These are phyloP conservation scores for Saccharomycopsis malanga DNA, from an alignment of 805 yeast genomes.

Conservation along the genomic window DNA sequence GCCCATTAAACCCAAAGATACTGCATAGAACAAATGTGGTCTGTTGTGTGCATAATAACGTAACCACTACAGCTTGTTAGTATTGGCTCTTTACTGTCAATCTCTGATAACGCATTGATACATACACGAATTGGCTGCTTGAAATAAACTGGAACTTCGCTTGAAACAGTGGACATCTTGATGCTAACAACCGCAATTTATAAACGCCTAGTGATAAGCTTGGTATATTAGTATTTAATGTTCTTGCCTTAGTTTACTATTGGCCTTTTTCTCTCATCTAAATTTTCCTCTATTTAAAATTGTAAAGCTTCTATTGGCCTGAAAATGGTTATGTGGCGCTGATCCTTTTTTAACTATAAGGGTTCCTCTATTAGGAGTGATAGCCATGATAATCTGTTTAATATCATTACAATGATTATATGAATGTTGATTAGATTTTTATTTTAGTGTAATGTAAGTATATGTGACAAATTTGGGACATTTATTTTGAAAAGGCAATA, in stretches of 20 bases:
- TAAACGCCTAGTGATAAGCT: too few relatives aligned
- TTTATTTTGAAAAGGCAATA: too few relatives aligned
- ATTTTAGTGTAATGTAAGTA: too few relatives aligned
- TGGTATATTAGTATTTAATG: not conserved
- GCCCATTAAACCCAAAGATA: slow-evolving; percentile 57
- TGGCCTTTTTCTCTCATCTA: not conserved
- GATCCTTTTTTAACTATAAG: too few relatives aligned
- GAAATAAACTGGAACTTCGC: slow-evolving; percentile 47
- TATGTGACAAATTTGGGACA: too few relatives aligned
- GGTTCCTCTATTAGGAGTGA: too few relatives aligned
- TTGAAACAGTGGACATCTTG: slow-evolving; percentile 8
- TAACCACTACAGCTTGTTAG: slow-evolving; percentile 45
- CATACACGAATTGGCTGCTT: slow-evolving; percentile 59
- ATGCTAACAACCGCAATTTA: too few relatives aligned
- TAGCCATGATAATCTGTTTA: too few relatives aligned
- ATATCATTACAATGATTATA: too few relatives aligned
- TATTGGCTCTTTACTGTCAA: too few relatives aligned
- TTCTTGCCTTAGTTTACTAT: not conserved
- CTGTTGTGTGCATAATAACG: slow-evolving; percentile 70
- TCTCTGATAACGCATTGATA: slow-evolving; percentile 20
- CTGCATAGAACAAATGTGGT: slow-evolving; percentile 66
- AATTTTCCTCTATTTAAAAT: not conserved
- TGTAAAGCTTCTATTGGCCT: not conserved
- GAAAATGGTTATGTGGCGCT: not conserved
- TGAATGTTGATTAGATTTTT: too few relatives aligned